Percentiles rank a stretch among this genome's conserved stretches.
phyloP scores from a whole-genome alignment of 116 monocot species.

The Papilionanthe hybrid region DNA sequence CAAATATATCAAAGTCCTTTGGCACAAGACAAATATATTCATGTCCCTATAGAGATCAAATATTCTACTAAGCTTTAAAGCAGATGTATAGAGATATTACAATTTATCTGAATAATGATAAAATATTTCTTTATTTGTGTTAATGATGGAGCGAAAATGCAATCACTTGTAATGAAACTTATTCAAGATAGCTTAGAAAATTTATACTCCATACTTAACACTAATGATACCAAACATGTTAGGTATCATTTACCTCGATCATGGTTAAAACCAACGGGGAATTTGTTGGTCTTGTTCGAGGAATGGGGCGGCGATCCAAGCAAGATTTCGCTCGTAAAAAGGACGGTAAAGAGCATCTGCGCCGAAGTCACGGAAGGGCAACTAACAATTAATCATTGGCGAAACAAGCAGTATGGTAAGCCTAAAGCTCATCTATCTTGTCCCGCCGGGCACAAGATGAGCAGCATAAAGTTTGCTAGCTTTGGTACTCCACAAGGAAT shows the following conservation, averaged over 20 bases:
- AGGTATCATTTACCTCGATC: constrained; percentile 97
- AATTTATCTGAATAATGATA: no score
- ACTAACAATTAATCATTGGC: background rate
- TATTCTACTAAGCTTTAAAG: no score
- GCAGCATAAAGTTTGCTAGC: constrained; percentile 17
- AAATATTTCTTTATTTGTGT: no score
- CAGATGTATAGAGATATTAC: no score
- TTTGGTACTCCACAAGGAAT: constrained; percentile 19
- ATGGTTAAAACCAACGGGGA: constrained; percentile 77
- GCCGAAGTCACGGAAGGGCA: constrained; percentile 21
- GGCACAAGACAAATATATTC: no score
- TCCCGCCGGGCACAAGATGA: constrained; percentile 14
- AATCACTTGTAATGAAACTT: no score
- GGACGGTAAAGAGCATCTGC: constrained; percentile 41
- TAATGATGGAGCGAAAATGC: no score
- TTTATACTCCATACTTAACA: background rate
- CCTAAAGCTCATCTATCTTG: constrained; percentile 18
- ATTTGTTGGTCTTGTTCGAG: constrained; percentile 84
- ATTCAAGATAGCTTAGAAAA: no score
- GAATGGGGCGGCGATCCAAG: constrained; percentile 90
- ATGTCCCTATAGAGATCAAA: no score
- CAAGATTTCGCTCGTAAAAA: constrained; percentile 64
- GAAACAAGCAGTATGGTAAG: background rate
- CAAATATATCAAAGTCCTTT: no score
- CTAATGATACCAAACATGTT: constrained; percentile 3